These are phyloP conservation scores for Erysimum cheiranthoides DNA, from an alignment of 345 rosid genomes.

Conservation along the genomic window DNA sequence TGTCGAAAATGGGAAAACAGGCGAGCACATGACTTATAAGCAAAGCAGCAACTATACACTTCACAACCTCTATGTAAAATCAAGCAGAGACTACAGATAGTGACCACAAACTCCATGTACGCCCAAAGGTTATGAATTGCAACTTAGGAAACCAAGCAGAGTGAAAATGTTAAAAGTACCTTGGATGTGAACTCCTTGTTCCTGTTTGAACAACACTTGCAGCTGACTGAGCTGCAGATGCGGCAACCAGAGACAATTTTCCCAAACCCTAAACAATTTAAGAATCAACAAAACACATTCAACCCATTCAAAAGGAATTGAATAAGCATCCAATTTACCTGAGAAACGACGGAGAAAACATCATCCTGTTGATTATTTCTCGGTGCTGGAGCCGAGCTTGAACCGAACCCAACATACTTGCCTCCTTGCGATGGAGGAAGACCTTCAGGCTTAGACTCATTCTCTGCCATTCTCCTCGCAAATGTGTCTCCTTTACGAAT, in stretches of 20 bases:
- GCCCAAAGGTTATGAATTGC: neutral
- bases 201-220: constrained; percentile 78
- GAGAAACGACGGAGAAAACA: constrained; percentile 74
- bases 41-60: constrained; percentile 10
- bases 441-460: constrained; percentile 85
- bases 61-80: neutral
- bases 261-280: constrained; percentile 73
- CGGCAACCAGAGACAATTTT: constrained; percentile 80
- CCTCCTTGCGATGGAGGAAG: constrained; percentile 95
- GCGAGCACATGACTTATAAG: neutral
- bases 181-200: constrained; percentile 45
- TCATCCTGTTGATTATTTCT: constrained; percentile 66
- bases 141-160: neutral
- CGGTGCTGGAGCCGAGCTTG: constrained; percentile 63
- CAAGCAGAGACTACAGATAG: constrained; percentile 12
- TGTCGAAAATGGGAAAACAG: neutral
- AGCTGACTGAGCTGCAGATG: constrained; percentile 64
- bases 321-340: constrained; percentile 55
- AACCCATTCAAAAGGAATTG: neutral
- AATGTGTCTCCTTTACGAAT: too few relatives aligned
- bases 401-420: constrained; percentile 95
- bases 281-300: constrained; percentile 7
- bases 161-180: constrained; percentile 9
- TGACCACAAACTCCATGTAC: neutral
- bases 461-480: constrained; percentile 72